These are phyloP conservation scores for Thelephora aurantiotincta DNA, from an alignment of 768 basidiomycete genomes.

Conservation along the genomic window DNA sequence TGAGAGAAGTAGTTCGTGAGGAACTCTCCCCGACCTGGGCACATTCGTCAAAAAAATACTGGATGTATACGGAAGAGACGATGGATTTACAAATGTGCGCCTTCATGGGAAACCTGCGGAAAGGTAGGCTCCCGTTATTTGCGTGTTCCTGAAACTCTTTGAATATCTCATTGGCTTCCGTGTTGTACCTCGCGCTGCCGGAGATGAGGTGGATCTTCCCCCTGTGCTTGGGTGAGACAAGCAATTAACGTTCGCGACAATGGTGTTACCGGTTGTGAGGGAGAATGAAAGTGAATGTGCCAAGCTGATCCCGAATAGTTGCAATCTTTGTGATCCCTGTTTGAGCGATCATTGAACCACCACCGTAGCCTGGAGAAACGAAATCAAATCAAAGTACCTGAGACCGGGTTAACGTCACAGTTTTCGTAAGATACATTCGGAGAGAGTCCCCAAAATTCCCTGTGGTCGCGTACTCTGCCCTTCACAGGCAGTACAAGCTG, in stretches of 20 bases:
- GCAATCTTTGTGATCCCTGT: background rate
- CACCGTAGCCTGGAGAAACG: background rate
- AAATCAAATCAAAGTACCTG: slow-evolving; percentile 2
- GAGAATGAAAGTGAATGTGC: slow-evolving; percentile 5
- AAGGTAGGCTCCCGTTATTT: slow-evolving; percentile 33
- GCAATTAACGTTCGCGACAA: background rate
- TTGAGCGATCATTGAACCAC: slow-evolving; percentile 2
- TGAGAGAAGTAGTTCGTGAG: slow-evolving; percentile 79
- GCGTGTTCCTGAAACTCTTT: slow-evolving; percentile 55
- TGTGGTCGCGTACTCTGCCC: slow-evolving; percentile 16
- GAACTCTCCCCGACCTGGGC: slow-evolving; percentile 50
- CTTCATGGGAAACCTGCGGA: slow-evolving; percentile 62
- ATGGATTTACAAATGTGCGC: slow-evolving; percentile 7
- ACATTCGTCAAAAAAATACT: slow-evolving; percentile 50
- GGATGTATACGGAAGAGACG: background rate
- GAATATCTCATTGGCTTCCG: slow-evolving; percentile 42
- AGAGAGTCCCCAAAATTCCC: slow-evolving; percentile 21
- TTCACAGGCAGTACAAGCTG: slow-evolving; percentile 7
- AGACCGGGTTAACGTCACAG: background rate
- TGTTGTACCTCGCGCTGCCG: slow-evolving; percentile 23
- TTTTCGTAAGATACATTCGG: background rate
- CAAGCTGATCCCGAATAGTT: slow-evolving; percentile 2
- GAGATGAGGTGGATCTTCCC: slow-evolving; percentile 50
- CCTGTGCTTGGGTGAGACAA: slow-evolving; percentile 17
- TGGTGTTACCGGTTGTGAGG: slow-evolving; percentile 2